Evolutionary conservation across 805 yeast genomes (phyloP).

Genomic region (Spathaspora girioi): DNA sequence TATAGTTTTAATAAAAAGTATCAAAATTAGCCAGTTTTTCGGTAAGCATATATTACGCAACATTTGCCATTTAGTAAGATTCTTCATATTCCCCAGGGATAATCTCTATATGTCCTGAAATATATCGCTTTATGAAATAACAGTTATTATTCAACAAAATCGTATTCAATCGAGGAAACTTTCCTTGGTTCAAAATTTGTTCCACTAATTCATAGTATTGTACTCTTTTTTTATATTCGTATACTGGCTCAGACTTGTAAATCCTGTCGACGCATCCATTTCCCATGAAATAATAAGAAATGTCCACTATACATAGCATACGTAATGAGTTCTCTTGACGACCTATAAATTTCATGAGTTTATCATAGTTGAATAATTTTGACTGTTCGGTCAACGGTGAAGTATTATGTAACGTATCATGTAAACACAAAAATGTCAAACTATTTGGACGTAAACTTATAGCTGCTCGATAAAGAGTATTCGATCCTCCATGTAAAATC

Average conservation of each 20-base stretch:
- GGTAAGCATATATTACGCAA: too few relatives aligned
- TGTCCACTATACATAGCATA: not conserved
- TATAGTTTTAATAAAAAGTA: not conserved
- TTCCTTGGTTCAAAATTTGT: not conserved
- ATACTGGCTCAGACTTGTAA: not conserved
- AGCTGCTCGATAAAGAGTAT: not conserved
- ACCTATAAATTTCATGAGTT: not conserved
- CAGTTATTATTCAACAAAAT: too few relatives aligned
- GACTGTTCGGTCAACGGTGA: not conserved
- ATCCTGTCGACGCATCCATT: not conserved
- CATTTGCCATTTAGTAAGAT: too few relatives aligned
- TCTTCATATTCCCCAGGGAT: too few relatives aligned
- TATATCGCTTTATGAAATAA: not conserved
- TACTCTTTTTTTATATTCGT: too few relatives aligned
- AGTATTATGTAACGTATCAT: not conserved
- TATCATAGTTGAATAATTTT: not conserved
- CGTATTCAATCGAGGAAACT: not conserved
- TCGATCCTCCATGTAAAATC: not conserved
- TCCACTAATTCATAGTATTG: not conserved
- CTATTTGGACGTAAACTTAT: not conserved
- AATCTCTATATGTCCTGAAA: not conserved
- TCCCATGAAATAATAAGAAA: not conserved
- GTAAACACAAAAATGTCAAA: not conserved
- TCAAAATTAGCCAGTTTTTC: too few relatives aligned
- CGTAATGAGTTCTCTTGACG: not conserved